These are phyloP conservation scores for Trichoderma asperellum DNA, from an alignment of 2,329 filamentous ascomycete species.

Conservation along the genomic window DNA sequence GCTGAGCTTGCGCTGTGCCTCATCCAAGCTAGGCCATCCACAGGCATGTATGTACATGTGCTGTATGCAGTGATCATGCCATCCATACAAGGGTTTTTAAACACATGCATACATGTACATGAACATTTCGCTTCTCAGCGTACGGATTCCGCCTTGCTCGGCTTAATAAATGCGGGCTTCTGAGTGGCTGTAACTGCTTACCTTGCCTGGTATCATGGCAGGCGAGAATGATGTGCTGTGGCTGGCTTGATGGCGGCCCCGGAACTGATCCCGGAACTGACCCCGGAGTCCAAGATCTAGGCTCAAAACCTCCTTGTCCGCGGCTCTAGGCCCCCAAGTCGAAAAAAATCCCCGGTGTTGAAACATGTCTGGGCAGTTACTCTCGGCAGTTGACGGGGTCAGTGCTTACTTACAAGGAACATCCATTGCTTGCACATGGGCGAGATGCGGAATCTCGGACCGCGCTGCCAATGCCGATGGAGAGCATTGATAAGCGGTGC, in stretches of 20 bases:
- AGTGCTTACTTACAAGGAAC: not conserved
- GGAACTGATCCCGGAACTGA: not conserved
- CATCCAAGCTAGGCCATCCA: not conserved
- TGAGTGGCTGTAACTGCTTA: not conserved
- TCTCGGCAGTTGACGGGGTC: not conserved
- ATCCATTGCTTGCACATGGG: not conserved
- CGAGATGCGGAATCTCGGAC: not conserved
- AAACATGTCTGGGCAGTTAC: not conserved
- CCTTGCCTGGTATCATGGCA: not conserved
- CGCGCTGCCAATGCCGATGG: not conserved
- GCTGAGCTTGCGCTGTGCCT: not conserved
- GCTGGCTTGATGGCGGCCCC: not conserved
- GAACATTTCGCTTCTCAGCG: not conserved
- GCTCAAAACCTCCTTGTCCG: not conserved
- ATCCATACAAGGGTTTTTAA: not conserved
- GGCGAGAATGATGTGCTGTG: not conserved
- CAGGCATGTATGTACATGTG: not conserved
- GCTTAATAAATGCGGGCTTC: not conserved
- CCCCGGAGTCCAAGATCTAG: not conserved
- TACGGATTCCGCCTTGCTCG: not conserved
- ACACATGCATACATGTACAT: not conserved
- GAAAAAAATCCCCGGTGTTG: not conserved
- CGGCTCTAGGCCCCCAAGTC: not conserved
- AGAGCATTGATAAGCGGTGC: not conserved
- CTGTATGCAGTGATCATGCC: not conserved